phyloP scores from a whole-genome alignment of 2,329 filamentous ascomycete species.

The Sporothrix dimorphospora region DNA sequence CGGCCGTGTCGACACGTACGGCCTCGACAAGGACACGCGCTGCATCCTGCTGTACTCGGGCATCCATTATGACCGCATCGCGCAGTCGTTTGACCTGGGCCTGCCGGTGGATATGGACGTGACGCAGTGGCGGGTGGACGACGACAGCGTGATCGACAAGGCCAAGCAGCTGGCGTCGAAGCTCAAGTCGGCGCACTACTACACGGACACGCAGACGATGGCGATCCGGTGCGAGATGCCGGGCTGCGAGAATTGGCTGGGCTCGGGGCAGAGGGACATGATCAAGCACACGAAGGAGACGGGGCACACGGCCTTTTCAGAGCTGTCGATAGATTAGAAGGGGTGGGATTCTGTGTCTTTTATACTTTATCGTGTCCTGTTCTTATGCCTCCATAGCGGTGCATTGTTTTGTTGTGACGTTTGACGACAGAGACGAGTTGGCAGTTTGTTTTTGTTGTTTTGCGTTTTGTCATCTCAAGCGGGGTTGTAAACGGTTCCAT shows the following conservation, averaged over 20 bases:
- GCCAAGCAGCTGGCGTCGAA: conserved; percentile 67
- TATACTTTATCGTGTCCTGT: background rate
- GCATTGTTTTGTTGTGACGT: background rate
- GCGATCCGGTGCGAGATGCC: conserved; percentile 72
- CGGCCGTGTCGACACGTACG: conserved; percentile 69
- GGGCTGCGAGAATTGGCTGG: conserved; percentile 64
- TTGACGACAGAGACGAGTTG: background rate
- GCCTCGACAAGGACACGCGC: conserved; percentile 69
- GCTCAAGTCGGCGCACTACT: conserved; percentile 76
- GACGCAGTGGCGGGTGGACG: conserved; percentile 56
- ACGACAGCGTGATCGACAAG: conserved; percentile 70
- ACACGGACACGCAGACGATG: conserved; percentile 83
- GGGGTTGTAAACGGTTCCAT: background rate
- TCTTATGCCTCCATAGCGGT: conserved; percentile 10
- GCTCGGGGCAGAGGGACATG: conserved; percentile 67
- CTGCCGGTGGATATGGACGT: conserved; percentile 75
- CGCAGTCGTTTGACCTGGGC: conserved; percentile 64
- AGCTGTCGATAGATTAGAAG: conserved; percentile 36
- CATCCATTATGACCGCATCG: conserved; percentile 91
- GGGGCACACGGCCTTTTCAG: conserved; percentile 55
- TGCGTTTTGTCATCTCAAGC: background rate
- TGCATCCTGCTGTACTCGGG: conserved; percentile 88
- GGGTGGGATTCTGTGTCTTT: background rate
- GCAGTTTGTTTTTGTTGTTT: background rate
- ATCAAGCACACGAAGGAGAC: conserved; percentile 65